phyloP scores from a whole-genome alignment of 139 green algal genomes.

The Volvox reticuliferus region DNA sequence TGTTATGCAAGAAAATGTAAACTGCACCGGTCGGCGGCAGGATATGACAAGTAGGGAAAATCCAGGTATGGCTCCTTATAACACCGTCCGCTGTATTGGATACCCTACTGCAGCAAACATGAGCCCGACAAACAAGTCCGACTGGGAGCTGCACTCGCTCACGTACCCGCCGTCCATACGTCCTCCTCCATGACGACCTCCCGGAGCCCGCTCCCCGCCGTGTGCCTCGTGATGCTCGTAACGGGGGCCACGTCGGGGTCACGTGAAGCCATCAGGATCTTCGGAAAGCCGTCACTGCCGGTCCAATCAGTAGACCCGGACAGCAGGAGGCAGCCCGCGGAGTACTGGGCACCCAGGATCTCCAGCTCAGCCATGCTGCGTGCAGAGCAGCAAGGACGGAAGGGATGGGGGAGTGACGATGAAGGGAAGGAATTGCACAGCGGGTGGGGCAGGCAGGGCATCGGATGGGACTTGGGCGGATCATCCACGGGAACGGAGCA shows the following conservation, averaged over 20 bases:
- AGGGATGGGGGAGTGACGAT: no score
- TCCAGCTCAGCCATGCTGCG: slow-evolving; percentile 61
- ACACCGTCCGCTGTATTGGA: no score
- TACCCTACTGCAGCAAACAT: no score
- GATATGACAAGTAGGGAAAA: neutral
- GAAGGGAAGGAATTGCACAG: no score
- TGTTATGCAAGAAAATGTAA: no score
- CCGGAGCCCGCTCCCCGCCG: no score
- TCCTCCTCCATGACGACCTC: slow-evolving; percentile 5
- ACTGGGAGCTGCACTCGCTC: slow-evolving; percentile 58
- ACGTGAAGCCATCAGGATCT: slow-evolving; percentile 67
- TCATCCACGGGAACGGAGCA: no score
- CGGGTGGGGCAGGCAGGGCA: no score
- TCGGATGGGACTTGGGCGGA: no score
- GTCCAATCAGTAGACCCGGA: slow-evolving; percentile 66
- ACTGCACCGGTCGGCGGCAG: no score
- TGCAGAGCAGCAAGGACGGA: neutral
- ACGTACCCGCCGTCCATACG: slow-evolving; percentile 39
- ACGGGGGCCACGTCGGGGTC: slow-evolving; percentile 72
- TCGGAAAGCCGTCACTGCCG: slow-evolving; percentile 52
- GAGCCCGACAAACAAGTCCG: no score
- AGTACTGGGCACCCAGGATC: slow-evolving; percentile 77
- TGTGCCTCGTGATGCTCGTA: slow-evolving; percentile 61
- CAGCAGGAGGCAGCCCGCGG: slow-evolving; percentile 78
- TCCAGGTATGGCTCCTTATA: no score